These are phyloP conservation scores for Myxozyma mucilagina DNA, from an alignment of 805 yeast species.

Conservation along the genomic window DNA sequence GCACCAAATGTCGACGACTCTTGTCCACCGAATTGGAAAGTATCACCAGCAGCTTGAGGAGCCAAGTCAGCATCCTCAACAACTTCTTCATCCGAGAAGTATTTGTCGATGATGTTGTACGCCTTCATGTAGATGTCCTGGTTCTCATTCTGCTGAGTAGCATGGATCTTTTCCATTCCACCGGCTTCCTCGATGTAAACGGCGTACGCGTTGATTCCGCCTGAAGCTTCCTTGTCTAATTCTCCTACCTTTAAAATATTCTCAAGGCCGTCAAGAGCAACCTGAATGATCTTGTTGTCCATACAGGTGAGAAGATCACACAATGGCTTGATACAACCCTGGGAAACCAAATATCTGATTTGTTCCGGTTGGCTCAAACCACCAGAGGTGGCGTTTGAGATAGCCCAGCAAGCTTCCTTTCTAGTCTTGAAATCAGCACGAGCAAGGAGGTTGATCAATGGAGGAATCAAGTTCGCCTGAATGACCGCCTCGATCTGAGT, in stretches of 20 bases:
- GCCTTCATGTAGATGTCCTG: conserved; percentile 92
- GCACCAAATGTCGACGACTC: conserved; percentile 35
- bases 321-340: conserved; percentile 96
- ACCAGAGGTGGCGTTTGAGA: conserved; percentile 96
- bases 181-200: conserved; percentile 95
- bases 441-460: conserved; percentile 71
- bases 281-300: conserved; percentile 89
- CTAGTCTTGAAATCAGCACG: conserved; percentile 92
- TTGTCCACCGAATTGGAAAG: conserved; percentile 82
- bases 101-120: conserved; percentile 82
- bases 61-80: conserved; percentile 61
- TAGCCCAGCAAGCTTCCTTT: conserved; percentile 99
- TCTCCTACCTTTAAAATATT: conserved; percentile 95
- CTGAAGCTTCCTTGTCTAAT: conserved; percentile 76
- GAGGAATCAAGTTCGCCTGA: conserved; percentile 91
- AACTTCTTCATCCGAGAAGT: conserved; percentile 81
- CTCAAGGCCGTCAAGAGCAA: conserved; percentile 91
- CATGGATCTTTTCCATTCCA: conserved; percentile 94
- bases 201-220: conserved; percentile 80
- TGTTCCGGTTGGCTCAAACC: conserved; percentile 90
- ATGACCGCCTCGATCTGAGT: conserved; percentile 97
- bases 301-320: conserved; percentile 88
- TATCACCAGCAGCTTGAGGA: conserved; percentile 76
- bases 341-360: conserved; percentile 85
- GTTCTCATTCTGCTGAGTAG: conserved; percentile 87